Base-by-base conservation (phyloP, 2,329 filamentous ascomycete species). In the Fusarium pilosicola region DNA sequence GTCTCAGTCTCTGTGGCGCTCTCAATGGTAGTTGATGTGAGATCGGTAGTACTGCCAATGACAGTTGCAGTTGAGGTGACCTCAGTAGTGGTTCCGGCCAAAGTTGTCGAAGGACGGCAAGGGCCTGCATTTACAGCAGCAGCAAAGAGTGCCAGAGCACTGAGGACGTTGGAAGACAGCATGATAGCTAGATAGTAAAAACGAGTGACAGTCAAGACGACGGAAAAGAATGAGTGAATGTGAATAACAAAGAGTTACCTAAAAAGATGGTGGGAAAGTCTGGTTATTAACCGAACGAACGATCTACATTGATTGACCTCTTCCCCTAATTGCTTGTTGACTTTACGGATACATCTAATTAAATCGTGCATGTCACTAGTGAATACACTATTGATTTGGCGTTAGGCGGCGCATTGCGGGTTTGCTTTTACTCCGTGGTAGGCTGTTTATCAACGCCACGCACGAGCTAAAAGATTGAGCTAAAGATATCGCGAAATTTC, bases 401-500 rank as follows among this genome's bases (percentile, higher is more conserved):
- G 26, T 39, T n/a, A 10, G 2, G 32, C 32, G 32, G 24, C n/a
- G 8, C 24, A 12, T 15, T 20, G 14, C 6, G 34, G 12, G 4
- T 10, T 28, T 39, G 51, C 24, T 22, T 38, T n/a, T 24, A 8
- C 18, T 6, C n/a, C 2, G 13, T 1, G 11, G 30, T 32, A 32
- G 14, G 13, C 24, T 38, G 24, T 13, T 18, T 11, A 39, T 3
- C 9, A 26, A 54, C 7, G 24, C 20, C 24, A 17, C 9, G 6
- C 24, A 17, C 9, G 6, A 18, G 12, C 51, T 55, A 55, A 55
- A 13, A n/a, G 28, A 24, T 18, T n/a, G 11, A 41, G 24, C 51
- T 39, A 26, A 17, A 24, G 24, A 6, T 6, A 5, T 5, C 0
- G 2, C 9, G 34, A 12, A 9, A 5, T 12, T 12, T n/a, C 1